Evolutionary conservation across 306 rosid species (phyloP), one percentile per base, ranked within the genome.

Genomic region (Cercis canadensis): DNA sequence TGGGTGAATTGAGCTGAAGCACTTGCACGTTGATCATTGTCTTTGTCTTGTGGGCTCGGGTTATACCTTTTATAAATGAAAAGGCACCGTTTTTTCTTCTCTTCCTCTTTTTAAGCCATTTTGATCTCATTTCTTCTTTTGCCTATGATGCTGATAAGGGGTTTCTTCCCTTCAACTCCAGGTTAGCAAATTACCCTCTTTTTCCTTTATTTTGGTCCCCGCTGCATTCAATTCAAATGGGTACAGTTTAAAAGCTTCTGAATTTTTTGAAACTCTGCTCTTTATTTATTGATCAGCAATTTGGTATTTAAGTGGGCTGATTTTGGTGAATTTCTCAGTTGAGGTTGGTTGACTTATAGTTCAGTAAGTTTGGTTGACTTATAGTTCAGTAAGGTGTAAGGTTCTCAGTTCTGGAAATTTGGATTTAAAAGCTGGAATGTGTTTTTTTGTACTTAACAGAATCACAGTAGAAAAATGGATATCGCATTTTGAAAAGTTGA

Each of bases 11-110:
- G 81, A 86, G 29, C 29, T 1, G 45, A 79, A 83, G 59, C 47
- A 58, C 14, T 60, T 72, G 84, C 88, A 69, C 70, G 79, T 81
- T 61, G 83, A 72, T 80, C 29, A 56, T 82, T 81, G 63, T 50
- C 78, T 82, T 62, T 84, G 83, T 62, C 77, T 80, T 58, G 98
- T 88, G 97, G 98, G 97, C 96, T 87, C 91, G 21, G 36, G 43
- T 75, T 64, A 74, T 78, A 56, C 73, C 65, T 74, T 85, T 80
- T 74, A 21, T 65, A 34, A 46, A 58, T 51, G 67, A 75, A 90
- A 92, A 90, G 96, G 85, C 82, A 63, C 80, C 70, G 66, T 65
- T 51, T 50, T 59, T 57, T 4, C 32, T n/a, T 34, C 62, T 49
- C 37, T 67, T 50, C 43, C 24, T 16, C 65, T 76, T 81, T 57